Percentiles rank a stretch among this genome's conserved stretches.
Evolutionary conservation across 371 early-diverging fungal genomes (phyloP).

Genomic region (Syncephalastrum racemosum): DNA sequence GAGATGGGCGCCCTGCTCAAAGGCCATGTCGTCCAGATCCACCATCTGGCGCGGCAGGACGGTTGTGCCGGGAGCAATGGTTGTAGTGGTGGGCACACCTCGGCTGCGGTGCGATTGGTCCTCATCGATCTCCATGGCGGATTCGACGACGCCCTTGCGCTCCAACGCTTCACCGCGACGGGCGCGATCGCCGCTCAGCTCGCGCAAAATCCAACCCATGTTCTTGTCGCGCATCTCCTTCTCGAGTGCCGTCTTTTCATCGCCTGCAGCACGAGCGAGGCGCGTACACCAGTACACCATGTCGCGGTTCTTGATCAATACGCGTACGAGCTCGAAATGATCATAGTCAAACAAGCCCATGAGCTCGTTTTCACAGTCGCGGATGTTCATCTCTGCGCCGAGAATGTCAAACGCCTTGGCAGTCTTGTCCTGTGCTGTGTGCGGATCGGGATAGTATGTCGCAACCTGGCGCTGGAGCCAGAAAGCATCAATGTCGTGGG

Average conservation of each 20-base stretch:
- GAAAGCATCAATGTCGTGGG: conserved; percentile 94
- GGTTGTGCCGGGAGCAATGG: conserved; percentile 47
- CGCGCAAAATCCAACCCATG: conserved; percentile 71
- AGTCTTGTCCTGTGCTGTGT: conserved; percentile 86
- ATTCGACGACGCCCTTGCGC: conserved; percentile 69
- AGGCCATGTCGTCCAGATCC: conserved; percentile 84
- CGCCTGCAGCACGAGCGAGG: conserved; percentile 72
- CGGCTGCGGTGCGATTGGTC: conserved; percentile 38
- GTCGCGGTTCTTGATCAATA: conserved; percentile 85
- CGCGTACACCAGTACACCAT: conserved; percentile 90
- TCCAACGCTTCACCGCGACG: conserved; percentile 72
- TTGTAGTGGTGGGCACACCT: conserved; percentile 43
- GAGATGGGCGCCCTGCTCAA: conserved; percentile 90
- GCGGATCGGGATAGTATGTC: conserved; percentile 80
- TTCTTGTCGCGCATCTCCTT: conserved; percentile 69
- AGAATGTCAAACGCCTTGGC: conserved; percentile 75
- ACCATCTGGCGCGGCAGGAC: conserved; percentile 64
- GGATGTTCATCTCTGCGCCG: conserved; percentile 62
- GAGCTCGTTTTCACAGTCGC: conserved; percentile 93
- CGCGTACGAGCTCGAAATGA: conserved; percentile 90
- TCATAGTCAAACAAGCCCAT: conserved; percentile 92
- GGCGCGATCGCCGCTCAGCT: conserved; percentile 63
- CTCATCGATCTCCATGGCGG: conserved; percentile 51
- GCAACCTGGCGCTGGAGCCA: conserved; percentile 94
- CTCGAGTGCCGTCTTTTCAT: conserved; percentile 59